These are phyloP conservation scores for Yarrowia phangngaensis DNA, from an alignment of 805 yeast species.

Conservation along the genomic window DNA sequence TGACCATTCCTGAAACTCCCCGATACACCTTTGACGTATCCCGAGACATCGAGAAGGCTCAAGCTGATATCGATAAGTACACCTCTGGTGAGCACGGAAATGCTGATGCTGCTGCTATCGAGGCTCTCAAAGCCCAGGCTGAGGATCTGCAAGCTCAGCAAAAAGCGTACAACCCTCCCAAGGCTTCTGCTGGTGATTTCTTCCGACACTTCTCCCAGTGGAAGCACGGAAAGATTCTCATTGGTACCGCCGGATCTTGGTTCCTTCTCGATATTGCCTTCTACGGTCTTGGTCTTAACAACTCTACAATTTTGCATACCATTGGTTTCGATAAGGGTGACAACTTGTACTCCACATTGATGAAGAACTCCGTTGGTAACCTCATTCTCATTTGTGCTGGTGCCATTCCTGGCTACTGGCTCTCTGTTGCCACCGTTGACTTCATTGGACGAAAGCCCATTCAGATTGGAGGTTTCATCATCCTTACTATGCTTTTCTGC, in stretches of 20 bases:
- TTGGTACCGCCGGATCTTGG: conserved; percentile 59
- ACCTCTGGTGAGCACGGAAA: conserved; percentile 51
- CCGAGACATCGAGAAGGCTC: conserved; percentile 39
- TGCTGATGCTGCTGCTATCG: conserved; percentile 47
- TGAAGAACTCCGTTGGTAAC: conserved; percentile 67
- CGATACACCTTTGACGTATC: conserved; percentile 79
- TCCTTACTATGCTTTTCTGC: conserved; percentile 54
- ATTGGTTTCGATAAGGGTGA: conserved; percentile 57
- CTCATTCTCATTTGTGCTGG: conserved; percentile 92
- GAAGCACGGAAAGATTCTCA: conserved; percentile 73
- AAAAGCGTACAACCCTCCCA: conserved; percentile 51
- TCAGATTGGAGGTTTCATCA: conserved; percentile 54
- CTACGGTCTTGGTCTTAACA: conserved; percentile 59
- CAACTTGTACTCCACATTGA: conserved; percentile 56
- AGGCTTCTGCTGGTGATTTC: conserved; percentile 78
- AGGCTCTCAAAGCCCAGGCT: conserved; percentile 47
- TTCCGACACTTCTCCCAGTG: conserved; percentile 70
- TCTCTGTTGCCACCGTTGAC: conserved; percentile 53
- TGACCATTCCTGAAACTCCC: conserved; percentile 93
- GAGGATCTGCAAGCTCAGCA: conserved; percentile 51
- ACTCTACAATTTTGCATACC: conserved; percentile 48
- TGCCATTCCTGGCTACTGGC: conserved; percentile 64
- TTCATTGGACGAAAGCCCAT: conserved; percentile 55
- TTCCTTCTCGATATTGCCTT: conserved; percentile 61
- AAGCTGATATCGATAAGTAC: conserved; percentile 45